Conservation (phyloP, 2,329 filamentous ascomycete species). For the Fusarium ambrosium region DNA sequence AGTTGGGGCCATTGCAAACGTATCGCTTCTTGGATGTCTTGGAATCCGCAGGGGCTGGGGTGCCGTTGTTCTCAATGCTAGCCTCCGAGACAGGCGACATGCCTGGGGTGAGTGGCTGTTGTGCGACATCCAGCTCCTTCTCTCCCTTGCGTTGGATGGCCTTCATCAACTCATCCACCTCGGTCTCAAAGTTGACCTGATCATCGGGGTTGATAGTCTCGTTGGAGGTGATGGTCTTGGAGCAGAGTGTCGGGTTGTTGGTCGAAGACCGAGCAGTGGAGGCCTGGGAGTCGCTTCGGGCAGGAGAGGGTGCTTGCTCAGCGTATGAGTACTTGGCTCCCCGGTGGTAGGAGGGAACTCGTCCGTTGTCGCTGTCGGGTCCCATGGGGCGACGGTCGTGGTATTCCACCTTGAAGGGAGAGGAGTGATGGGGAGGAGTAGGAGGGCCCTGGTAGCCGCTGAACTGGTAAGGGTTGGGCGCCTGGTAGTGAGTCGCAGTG, state of each 20-base stretch:
- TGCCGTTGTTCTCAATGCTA: constrained; percentile 31
- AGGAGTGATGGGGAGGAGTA: constrained; percentile 50
- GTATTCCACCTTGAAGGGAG: constrained; percentile 53
- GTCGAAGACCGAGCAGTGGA: constrained; percentile 43
- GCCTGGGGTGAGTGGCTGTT: constrained; percentile 46
- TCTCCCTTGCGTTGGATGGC: constrained; percentile 80
- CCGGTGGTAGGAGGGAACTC: constrained; percentile 44
- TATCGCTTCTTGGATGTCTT: constrained; percentile 70
- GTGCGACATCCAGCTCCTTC: constrained; percentile 46
- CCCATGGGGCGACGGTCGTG: constrained; percentile 49
- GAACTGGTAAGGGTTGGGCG: constrained; percentile 60
- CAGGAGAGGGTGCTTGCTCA: constrained; percentile 52
- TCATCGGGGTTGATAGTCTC: constrained; percentile 61
- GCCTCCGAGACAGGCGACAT: constrained; percentile 44
- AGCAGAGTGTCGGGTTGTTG: constrained; percentile 49
- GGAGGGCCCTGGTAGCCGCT: constrained; percentile 57
- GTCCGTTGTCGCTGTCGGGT: constrained; percentile 42
- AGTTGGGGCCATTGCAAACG: constrained; percentile 79
- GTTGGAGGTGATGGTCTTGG: constrained; percentile 61
- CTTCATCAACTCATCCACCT: constrained; percentile 90
- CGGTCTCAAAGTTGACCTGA: constrained; percentile 79
- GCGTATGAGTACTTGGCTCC: constrained; percentile 49
- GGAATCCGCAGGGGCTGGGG: constrained; percentile 42
- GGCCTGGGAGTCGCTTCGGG: constrained; percentile 50
- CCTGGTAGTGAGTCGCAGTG: constrained; percentile 58